These are phyloP conservation scores for Rhizoclosmatium globosum DNA, from an alignment of 192 early-diverging fungal genomes.

Conservation along the genomic window DNA sequence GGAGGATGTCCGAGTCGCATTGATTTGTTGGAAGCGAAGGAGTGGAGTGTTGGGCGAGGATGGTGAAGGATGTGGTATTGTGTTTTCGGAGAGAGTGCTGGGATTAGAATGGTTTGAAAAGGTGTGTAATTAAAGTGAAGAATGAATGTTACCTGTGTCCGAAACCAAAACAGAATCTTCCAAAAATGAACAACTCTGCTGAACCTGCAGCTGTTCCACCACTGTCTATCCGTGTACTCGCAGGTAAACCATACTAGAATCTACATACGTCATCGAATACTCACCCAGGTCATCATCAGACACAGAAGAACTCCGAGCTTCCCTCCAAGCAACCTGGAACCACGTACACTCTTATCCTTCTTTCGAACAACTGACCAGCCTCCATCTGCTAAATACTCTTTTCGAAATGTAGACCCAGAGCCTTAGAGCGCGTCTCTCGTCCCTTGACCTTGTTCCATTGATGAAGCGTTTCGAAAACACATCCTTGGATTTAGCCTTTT, in stretches of 20 bases:
- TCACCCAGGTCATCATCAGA: not conserved
- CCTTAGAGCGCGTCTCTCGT: not conserved
- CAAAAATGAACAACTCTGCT: too few relatives aligned
- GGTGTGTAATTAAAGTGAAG: too few relatives aligned
- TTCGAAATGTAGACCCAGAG: not conserved
- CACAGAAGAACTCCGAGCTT: not conserved
- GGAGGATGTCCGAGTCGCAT: slow-evolving; percentile 17
- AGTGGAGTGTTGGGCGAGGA: slow-evolving; percentile 17
- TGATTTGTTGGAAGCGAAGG: slow-evolving; percentile 37
- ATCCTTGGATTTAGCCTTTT: not conserved
- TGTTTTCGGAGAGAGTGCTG: slow-evolving; percentile 16
- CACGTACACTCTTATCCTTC: not conserved
- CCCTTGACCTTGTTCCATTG: not conserved
- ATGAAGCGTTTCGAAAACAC: not conserved
- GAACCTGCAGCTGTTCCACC: too few relatives aligned
- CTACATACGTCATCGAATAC: too few relatives aligned
- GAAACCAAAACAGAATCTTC: too few relatives aligned
- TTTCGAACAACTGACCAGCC: not conserved
- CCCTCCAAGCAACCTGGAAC: not conserved
- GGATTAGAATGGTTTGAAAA: slow-evolving; percentile 32
- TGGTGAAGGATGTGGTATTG: slow-evolving; percentile 20
- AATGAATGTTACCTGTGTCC: too few relatives aligned
- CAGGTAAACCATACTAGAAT: too few relatives aligned
- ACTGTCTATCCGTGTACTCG: too few relatives aligned
- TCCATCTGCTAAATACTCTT: not conserved